A percentile compares a stretch with the other conserved stretches of the same genome.
Conservation (phyloP, 495 filamentous ascomycete genomes). For the Paragyromitra xinjiangensis region DNA sequence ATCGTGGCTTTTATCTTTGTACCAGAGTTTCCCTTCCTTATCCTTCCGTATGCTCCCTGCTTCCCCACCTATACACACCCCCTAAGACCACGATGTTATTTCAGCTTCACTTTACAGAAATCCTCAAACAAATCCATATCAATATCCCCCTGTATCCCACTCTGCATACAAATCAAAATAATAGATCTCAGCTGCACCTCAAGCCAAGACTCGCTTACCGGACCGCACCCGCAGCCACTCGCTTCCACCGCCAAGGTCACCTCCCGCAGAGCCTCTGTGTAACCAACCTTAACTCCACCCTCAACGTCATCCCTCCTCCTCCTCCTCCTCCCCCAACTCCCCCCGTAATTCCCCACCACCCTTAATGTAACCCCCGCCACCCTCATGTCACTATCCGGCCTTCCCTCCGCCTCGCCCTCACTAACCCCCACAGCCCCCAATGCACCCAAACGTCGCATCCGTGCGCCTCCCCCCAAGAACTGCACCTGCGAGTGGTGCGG, state of each 20-base stretch:
- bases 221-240: not conserved
- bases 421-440: not conserved
- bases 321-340: not conserved
- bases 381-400: constrained; percentile 36
- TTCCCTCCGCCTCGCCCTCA: constrained; percentile 24
- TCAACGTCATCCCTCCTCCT: not conserved
- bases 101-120: too few species aligned
- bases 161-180: too few species aligned
- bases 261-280: constrained; percentile 39
- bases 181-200: too few species aligned
- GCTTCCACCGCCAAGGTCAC: not conserved
- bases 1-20: too few species aligned
- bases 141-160: too few species aligned
- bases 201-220: constrained; percentile 12
- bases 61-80: too few species aligned
- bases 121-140: too few species aligned
- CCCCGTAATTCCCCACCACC: not conserved
- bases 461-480: constrained; percentile 60
- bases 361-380: constrained; percentile 36
- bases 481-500: constrained; percentile 51
- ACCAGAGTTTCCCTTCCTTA: too few species aligned
- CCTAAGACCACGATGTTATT: too few species aligned
- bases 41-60: too few species aligned
- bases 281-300: constrained; percentile 34
- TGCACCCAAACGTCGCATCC: constrained; percentile 34